Conservation (phyloP, 2,329 filamentous ascomycete genomes). For the Lasiodiplodia sp. region DNA sequence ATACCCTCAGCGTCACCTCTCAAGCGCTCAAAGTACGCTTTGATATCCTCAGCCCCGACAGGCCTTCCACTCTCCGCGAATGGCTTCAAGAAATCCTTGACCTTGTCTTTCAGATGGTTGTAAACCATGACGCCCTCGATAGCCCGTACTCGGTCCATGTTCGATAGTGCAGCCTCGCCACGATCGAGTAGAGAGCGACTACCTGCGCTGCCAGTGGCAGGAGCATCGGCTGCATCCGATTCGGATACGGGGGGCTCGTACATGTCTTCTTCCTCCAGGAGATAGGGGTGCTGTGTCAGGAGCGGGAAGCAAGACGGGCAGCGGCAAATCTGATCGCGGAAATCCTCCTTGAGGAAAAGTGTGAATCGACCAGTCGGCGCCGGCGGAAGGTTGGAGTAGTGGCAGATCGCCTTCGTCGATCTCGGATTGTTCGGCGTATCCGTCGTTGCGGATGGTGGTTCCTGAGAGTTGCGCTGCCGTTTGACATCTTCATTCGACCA, state of each 20-base stretch:
- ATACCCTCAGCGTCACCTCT: constrained; percentile 84
- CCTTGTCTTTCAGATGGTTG: constrained; percentile 91
- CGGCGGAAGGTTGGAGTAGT: constrained; percentile 46
- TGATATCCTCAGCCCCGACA: constrained; percentile 94
- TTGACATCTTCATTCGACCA: constrained; percentile 6
- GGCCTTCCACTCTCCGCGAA: constrained; percentile 90
- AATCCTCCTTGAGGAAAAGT: constrained; percentile 80
- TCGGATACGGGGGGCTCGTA: constrained; percentile 89
- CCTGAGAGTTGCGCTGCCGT: constrained; percentile 29
- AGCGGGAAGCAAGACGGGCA: constrained; percentile 81
- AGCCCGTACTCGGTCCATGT: constrained; percentile 88
- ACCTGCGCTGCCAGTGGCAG: constrained; percentile 62
- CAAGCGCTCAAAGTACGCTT: constrained; percentile 92
- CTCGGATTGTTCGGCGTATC: constrained; percentile 46
- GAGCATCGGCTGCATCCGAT: constrained; percentile 59
- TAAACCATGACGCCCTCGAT: constrained; percentile 98
- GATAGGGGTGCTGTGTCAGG: constrained; percentile 75
- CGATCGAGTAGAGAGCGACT: constrained; percentile 87
- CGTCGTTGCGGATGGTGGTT: not conserved
- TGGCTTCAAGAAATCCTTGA: constrained; percentile 92
- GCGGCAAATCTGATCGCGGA: constrained; percentile 82
- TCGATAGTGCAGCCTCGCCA: constrained; percentile 89
- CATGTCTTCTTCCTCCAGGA: constrained; percentile 91
- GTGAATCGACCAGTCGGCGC: constrained; percentile 69
- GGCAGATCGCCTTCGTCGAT: constrained; percentile 36